A percentile compares a stretch with the other conserved stretches of the same genome.
Conservation (phyloP, 2,329 filamentous ascomycete genomes). For the Aspergillus awamori region DNA sequence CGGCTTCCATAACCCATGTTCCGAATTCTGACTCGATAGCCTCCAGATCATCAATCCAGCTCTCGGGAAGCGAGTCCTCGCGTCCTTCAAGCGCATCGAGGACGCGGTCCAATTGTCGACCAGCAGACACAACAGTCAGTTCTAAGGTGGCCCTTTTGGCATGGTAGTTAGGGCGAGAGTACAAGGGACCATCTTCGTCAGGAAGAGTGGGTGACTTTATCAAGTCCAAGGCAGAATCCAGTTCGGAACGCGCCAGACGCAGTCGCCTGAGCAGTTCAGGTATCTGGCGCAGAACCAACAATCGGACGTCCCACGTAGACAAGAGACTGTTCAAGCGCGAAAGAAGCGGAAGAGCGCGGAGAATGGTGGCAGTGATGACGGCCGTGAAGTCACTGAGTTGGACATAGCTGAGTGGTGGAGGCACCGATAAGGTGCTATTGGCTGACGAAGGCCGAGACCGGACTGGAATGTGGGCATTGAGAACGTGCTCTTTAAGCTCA, state of each 20-base stretch:
- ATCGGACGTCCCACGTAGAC: constrained; percentile 74
- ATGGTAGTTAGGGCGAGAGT: constrained; percentile 44
- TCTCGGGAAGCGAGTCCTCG: constrained; percentile 79
- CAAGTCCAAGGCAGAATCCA: constrained; percentile 38
- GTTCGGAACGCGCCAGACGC: constrained; percentile 39
- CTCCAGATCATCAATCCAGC: constrained; percentile 88
- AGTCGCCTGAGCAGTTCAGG: constrained; percentile 70
- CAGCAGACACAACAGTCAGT: constrained; percentile 69
- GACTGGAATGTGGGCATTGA: constrained; percentile 75
- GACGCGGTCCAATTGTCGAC: constrained; percentile 77
- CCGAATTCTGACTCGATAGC: constrained; percentile 74
- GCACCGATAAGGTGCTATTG: constrained; percentile 48
- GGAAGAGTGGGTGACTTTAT: constrained; percentile 31
- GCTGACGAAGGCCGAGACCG: constrained; percentile 57
- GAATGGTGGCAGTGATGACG: constrained; percentile 83
- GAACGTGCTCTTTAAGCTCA: constrained; percentile 84
- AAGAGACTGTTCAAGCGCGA: constrained; percentile 74
- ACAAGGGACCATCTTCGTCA: constrained; percentile 29
- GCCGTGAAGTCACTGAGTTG: constrained; percentile 88
- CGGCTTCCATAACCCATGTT: constrained; percentile 78
- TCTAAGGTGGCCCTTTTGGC: constrained; percentile 61
- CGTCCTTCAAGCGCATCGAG: constrained; percentile 83
- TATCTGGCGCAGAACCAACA: constrained; percentile 73
- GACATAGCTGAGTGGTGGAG: constrained; percentile 56
- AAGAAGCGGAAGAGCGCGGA: constrained; percentile 84